Evolutionary conservation across 2,329 filamentous ascomycete genomes (phyloP).

Genomic region (Monosporascus sp.): DNA sequence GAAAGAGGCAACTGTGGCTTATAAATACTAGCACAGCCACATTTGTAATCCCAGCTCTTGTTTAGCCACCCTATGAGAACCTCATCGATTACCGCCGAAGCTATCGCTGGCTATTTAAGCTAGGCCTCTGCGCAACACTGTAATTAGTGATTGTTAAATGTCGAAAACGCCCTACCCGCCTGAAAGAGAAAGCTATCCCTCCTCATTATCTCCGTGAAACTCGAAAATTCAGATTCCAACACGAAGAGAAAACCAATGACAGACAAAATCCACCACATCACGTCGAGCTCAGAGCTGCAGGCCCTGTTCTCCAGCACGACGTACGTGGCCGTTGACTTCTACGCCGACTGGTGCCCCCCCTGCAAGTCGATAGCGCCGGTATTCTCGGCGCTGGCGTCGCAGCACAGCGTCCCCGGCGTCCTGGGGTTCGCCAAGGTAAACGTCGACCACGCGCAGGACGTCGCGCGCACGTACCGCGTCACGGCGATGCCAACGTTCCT

Average conservation of each 20-base stretch:
- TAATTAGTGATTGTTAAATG: no score
- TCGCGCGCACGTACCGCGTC: constrained; percentile 45
- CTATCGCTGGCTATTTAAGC: background rate
- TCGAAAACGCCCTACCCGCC: no score
- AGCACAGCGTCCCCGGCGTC: constrained; percentile 33
- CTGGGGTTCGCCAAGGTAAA: constrained; percentile 55
- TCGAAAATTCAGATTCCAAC: no score
- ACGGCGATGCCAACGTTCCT: constrained; percentile 55
- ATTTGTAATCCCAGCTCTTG: background rate
- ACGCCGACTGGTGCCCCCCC: constrained; percentile 55
- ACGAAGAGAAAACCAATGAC: background rate
- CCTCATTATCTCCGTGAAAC: no score
- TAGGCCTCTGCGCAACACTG: background rate
- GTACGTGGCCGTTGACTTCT: constrained; percentile 53
- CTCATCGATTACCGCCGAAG: background rate
- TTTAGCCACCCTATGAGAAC: background rate
- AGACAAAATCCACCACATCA: constrained; percentile 32
- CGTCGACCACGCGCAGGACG: constrained; percentile 48
- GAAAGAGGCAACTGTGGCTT: background rate
- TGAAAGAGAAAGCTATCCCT: no score
- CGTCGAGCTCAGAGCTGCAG: constrained; percentile 41
- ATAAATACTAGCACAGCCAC: background rate
- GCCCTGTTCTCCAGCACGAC: constrained; percentile 41
- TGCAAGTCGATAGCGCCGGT: constrained; percentile 56
- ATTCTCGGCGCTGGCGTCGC: constrained; percentile 43